These are phyloP conservation scores for Penicillium antarcticum DNA, from an alignment of 495 filamentous ascomycete genomes.

Conservation along the genomic window DNA sequence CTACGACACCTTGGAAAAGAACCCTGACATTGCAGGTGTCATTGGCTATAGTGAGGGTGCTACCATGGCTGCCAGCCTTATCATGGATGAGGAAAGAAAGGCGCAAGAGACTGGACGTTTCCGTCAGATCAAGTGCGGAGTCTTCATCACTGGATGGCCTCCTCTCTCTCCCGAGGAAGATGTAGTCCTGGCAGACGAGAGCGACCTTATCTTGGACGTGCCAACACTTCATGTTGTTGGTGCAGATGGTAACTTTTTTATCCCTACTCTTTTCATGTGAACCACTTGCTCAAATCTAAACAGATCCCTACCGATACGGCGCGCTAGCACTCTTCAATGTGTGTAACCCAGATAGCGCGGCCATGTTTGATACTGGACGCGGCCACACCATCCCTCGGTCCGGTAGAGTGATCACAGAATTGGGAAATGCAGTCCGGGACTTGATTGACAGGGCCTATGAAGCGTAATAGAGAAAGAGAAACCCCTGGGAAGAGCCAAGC, in stretches of 20 bases:
- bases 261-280: background rate
- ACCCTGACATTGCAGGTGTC: conserved; percentile 40
- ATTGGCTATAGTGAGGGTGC: conserved; percentile 63
- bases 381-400: conserved; percentile 57
- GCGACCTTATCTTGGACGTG: conserved; percentile 42
- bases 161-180: conserved; percentile 44
- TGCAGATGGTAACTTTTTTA: conserved; percentile 37
- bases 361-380: conserved; percentile 54
- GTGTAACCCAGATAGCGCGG: conserved; percentile 46
- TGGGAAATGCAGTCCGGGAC: conserved; percentile 22
- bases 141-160: conserved; percentile 56
- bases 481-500: conserved; percentile 1
- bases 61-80: conserved; percentile 50
- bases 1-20: conserved; percentile 20
- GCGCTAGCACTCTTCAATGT: conserved; percentile 55
- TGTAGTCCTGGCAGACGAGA: conserved; percentile 47
- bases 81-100: conserved; percentile 45
- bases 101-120: conserved; percentile 31
- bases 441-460: conserved; percentile 12
- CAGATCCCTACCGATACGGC: conserved; percentile 51
- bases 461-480: background rate
- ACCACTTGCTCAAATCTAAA: background rate
- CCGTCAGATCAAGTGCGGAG: conserved; percentile 49
- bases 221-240: conserved; percentile 56
- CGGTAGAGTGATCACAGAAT: conserved; percentile 25